phyloP scores from a whole-genome alignment of 495 filamentous ascomycete genomes.

The Polyplosphaeria fusca region DNA sequence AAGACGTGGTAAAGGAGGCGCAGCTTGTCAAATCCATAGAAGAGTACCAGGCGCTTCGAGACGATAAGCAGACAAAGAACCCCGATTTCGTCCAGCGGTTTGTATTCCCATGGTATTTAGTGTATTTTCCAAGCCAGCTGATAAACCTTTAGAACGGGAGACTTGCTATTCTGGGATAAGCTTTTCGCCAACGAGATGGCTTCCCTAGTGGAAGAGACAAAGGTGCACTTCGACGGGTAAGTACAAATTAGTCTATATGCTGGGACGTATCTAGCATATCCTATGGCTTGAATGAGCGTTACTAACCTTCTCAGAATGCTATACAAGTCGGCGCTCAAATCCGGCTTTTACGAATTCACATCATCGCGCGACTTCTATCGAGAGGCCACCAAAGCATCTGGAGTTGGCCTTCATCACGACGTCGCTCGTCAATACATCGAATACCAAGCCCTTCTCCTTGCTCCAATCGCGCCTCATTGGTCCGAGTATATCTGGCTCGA shows the following conservation, averaged over 20 bases:
- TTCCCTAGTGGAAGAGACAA: constrained; percentile 69
- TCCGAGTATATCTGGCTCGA: constrained; percentile 91
- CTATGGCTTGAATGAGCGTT: too few relatives aligned
- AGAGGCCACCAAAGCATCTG: constrained; percentile 67
- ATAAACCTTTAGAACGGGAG: too few relatives aligned
- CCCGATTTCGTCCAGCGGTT: constrained; percentile 50
- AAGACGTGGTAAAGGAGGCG: constrained; percentile 64
- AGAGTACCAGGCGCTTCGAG: constrained; percentile 41
- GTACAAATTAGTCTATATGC: too few relatives aligned
- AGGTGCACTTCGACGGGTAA: constrained; percentile 70
- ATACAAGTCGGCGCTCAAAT: constrained; percentile 91
- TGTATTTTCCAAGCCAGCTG: too few relatives aligned
- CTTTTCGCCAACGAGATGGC: constrained; percentile 95
- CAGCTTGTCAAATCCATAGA: constrained; percentile 33
- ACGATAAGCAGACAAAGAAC: constrained; percentile 57
- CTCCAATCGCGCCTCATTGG: constrained; percentile 88
- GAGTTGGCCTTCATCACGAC: constrained; percentile 78
- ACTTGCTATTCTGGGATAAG: constrained; percentile 73
- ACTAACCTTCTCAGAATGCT: too few relatives aligned
- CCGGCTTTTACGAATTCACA: constrained; percentile 75
- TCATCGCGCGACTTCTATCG: constrained; percentile 87
- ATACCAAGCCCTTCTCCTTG: constrained; percentile 78
- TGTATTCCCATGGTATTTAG: too few relatives aligned
- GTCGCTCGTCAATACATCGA: constrained; percentile 74
- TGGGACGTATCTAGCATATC: too few relatives aligned